Percentiles rank a stretch among this genome's conserved stretches.
These are phyloP conservation scores for Fomitopsis schrenkii DNA, from an alignment of 1,284 basidiomycete genomes.

Conservation along the genomic window DNA sequence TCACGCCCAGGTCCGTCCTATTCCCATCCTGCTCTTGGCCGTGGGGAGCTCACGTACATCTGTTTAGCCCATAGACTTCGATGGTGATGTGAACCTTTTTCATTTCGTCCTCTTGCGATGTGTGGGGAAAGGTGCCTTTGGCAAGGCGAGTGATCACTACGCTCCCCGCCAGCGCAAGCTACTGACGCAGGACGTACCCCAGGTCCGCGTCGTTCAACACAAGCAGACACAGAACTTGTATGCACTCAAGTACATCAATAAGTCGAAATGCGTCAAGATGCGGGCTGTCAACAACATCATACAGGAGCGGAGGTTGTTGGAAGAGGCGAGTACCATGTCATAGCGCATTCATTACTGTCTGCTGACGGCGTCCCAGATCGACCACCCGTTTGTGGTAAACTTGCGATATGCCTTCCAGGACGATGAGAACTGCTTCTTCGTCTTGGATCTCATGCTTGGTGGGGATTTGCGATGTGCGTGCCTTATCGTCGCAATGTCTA, in stretches of 20 bases:
- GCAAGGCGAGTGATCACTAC: constrained; percentile 64
- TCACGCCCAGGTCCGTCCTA: constrained; percentile 60
- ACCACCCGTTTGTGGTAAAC: constrained; percentile 96
- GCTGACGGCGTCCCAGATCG: constrained; percentile 55
- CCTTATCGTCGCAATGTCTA: background rate
- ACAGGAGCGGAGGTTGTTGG: constrained; percentile 87
- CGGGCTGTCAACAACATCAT: constrained; percentile 96
- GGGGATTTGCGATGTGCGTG: constrained; percentile 90
- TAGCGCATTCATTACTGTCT: no score
- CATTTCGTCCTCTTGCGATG: constrained; percentile 93
- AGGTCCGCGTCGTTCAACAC: constrained; percentile 98
- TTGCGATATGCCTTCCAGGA: constrained; percentile 98
- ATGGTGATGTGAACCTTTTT: constrained; percentile 95
- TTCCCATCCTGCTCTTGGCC: constrained; percentile 7
- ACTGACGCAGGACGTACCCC: background rate
- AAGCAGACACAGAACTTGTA: constrained; percentile 95
- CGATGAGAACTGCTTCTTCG: constrained; percentile 99
- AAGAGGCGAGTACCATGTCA: constrained; percentile 61
- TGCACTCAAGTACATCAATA: constrained; percentile 99
- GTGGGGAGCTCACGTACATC: constrained; percentile 2
- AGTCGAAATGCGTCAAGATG: constrained; percentile 96
- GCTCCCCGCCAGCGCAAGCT: background rate
- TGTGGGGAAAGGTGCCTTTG: constrained; percentile 97
- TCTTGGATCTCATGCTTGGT: constrained; percentile 96
- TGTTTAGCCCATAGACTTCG: constrained; percentile 91